Base-by-base conservation (phyloP, 306 rosid species). In the Prunus armeniaca region DNA sequence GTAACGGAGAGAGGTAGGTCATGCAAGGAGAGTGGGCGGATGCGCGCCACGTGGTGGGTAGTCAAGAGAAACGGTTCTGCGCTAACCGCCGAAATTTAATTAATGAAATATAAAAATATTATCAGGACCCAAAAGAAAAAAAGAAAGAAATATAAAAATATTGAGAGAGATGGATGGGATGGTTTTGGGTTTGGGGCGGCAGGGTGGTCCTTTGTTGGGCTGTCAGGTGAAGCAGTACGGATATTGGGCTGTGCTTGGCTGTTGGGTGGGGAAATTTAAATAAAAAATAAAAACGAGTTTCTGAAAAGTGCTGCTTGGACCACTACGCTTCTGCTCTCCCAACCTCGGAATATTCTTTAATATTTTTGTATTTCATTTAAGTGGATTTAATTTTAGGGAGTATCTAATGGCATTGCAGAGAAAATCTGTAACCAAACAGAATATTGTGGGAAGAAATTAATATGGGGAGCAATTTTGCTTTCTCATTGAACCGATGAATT, bases 141-240 rank as follows among this genome's bases (percentile, higher is more conserved):
- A 6, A 34, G 2, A 34, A 34, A 34, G 38, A 34, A 34, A 32
- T 32, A 32, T 32, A 32, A 32, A 38, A 6, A 50, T 9, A 6
- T 38, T 38, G 43, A 38, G 9, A 38, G 9, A 38, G 43, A 38
- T 7, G 43, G 43, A 38, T 38, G 43, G 34, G 18, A 24, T 56
- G 19, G 46, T 70, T 32, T 17, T 6, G 32, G 56, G 30, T 43
- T 46, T 68, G 62, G 80, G 74, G 20, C 57, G 57, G 57, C 63
- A 38, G 43, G 62, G 69, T 67, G 47, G 75, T 46, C 12, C 28
- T 24, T 45, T 57, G 75, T 62, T 78, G 76, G 65, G 63, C 75
- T 58, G 75, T 60, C 51, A 60, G 64, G 61, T 13, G 5, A 18
- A 22, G n/a, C 25, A n/a, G 27, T 22, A 67, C 72, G 58, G 22